These are phyloP conservation scores for Alloteropsis semialata DNA, from an alignment of 176 grass and related monocot genomes.

Conservation along the genomic window DNA sequence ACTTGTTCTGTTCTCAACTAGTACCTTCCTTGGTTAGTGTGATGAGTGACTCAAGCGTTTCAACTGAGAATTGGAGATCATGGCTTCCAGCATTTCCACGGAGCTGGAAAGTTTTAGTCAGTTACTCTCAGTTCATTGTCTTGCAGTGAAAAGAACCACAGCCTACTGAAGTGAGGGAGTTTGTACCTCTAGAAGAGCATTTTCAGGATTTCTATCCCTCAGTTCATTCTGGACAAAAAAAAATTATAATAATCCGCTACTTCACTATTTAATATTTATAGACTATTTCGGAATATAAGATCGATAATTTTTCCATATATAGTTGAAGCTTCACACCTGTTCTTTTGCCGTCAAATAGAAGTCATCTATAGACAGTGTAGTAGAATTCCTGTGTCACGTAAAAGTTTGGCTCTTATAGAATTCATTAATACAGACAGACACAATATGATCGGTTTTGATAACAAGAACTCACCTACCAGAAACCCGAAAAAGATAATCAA, in stretches of 20 bases:
- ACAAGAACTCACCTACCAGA: conserved; percentile 62
- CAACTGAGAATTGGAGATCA: conserved; percentile 85
- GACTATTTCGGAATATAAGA: background rate
- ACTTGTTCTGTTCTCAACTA: background rate
- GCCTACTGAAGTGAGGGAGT: background rate
- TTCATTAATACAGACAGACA: conserved; percentile 3
- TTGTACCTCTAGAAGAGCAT: conserved; percentile 85
- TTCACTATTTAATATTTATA: background rate
- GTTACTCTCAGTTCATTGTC: conserved; percentile 31
- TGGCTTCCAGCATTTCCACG: conserved; percentile 99
- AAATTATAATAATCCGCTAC: background rate
- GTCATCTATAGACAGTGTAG: conserved; percentile 93
- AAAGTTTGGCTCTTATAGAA: background rate
- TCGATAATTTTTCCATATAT: background rate
- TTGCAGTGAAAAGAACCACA: conserved; percentile 25
- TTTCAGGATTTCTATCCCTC: conserved; percentile 69
- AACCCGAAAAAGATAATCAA: conserved; percentile 78
- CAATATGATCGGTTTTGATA: conserved; percentile 26
- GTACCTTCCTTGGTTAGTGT: conserved; percentile 96
- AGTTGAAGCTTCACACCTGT: conserved; percentile 58
- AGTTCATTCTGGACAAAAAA: conserved; percentile 64
- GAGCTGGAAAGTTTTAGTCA: conserved; percentile 55
- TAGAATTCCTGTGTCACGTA: conserved; percentile 48
- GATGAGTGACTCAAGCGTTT: conserved; percentile 66
- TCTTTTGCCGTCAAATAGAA: conserved; percentile 92